phyloP scores from a whole-genome alignment of 2,329 filamentous ascomycete genomes.

The Fusarium sterilihyphosum region DNA sequence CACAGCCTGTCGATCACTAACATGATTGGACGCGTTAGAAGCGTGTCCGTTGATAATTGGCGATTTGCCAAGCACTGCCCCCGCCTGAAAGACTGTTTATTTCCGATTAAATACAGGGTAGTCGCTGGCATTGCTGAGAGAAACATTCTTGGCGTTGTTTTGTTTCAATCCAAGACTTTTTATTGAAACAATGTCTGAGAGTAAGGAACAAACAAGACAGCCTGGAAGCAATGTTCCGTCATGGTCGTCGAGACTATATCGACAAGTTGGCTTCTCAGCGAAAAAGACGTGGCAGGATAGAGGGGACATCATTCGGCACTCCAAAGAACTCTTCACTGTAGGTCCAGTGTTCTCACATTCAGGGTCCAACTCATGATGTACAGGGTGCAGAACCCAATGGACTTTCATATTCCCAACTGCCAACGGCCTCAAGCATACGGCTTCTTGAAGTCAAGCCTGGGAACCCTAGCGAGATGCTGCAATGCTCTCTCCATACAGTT shows the following conservation, averaged over 20 bases:
- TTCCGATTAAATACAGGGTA: background rate
- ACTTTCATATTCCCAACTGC: background rate
- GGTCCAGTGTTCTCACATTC: fast-evolving
- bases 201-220: background rate
- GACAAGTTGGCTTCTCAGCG: background rate
- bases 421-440: background rate
- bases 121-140: background rate
- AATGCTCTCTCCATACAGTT: background rate
- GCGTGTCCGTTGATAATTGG: background rate
- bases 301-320: background rate
- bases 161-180: background rate
- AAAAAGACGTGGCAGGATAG: background rate
- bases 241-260: background rate
- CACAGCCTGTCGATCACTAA: background rate
- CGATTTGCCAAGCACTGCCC: background rate
- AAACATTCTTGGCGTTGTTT: background rate
- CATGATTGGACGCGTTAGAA: background rate
- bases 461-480: background rate
- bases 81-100: background rate
- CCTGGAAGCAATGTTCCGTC: background rate
- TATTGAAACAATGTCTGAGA: background rate
- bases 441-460: background rate
- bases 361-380: fast-evolving
- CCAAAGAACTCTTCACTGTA: background rate
- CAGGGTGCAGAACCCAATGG: background rate